A percentile compares a stretch with the other conserved stretches of the same genome.
Conservation (phyloP, 306 rosid genomes). For the Quillaja saponaria region DNA sequence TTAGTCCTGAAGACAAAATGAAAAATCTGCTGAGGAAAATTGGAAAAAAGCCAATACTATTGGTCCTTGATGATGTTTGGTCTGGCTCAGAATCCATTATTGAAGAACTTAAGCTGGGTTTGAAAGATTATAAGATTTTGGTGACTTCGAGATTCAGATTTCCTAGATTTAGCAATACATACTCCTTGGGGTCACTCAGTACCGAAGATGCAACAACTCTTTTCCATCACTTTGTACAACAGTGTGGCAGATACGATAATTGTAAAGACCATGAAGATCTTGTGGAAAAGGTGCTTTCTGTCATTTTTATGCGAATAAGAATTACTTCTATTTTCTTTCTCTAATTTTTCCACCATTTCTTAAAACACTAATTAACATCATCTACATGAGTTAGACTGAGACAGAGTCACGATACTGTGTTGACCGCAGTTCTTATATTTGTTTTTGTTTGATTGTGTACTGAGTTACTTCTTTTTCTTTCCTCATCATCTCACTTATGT, state of each 20-base stretch:
- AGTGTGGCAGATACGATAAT: slow-evolving; percentile 17
- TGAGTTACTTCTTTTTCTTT: too few species aligned
- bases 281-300: slow-evolving; percentile 41
- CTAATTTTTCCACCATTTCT: too few species aligned
- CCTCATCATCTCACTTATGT: too few species aligned
- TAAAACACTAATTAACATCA: too few species aligned
- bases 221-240: slow-evolving; percentile 42
- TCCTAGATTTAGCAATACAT: slow-evolving; percentile 22
- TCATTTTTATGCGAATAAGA: not conserved
- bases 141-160: slow-evolving; percentile 59
- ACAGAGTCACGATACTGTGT: not conserved
- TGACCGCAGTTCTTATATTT: not conserved
- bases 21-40: slow-evolving; percentile 31
- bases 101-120: slow-evolving; percentile 37
- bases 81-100: slow-evolving; percentile 46
- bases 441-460: not conserved
- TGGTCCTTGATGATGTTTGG: slow-evolving; percentile 78
- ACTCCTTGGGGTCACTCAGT: slow-evolving; percentile 35
- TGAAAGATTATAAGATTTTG: slow-evolving; percentile 51
- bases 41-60: slow-evolving; percentile 32
- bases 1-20: slow-evolving; percentile 42
- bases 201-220: slow-evolving; percentile 49
- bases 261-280: slow-evolving; percentile 32
- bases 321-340: slow-evolving; percentile 3
- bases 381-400: too few species aligned